These are phyloP conservation scores for Gnomoniopsis sp. DNA, from an alignment of 2,329 filamentous ascomycete genomes.

Conservation along the genomic window DNA sequence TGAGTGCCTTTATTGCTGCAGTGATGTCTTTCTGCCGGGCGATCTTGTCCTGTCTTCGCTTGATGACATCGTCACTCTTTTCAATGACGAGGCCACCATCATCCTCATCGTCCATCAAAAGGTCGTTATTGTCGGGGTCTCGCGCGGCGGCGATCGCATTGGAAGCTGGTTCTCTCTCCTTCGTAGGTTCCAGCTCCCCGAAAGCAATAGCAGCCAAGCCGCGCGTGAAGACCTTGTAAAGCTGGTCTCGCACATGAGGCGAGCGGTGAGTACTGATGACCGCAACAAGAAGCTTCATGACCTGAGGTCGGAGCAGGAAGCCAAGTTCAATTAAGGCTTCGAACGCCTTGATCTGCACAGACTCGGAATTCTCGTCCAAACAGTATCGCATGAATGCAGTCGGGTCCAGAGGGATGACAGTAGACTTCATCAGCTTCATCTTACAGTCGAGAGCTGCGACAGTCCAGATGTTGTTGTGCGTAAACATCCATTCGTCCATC, in stretches of 20 bases:
- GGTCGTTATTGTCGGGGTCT: slow-evolving; percentile 2
- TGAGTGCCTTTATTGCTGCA: slow-evolving; percentile 44
- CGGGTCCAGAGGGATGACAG: slow-evolving; percentile 52
- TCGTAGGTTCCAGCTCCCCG: slow-evolving; percentile 42
- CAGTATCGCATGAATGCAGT: slow-evolving; percentile 62
- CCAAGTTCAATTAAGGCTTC: slow-evolving; percentile 63
- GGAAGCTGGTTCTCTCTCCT: slow-evolving; percentile 3
- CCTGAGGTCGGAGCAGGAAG: slow-evolving; percentile 49
- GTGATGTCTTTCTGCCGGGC: slow-evolving; percentile 46
- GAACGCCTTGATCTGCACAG: slow-evolving; percentile 64
- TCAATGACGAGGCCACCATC: slow-evolving; percentile 46
- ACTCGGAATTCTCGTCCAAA: slow-evolving; percentile 60
- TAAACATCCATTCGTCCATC: slow-evolving; percentile 66
- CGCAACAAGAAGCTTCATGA: slow-evolving; percentile 56
- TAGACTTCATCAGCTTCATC: slow-evolving; percentile 60
- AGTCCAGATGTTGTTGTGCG: slow-evolving; percentile 66
- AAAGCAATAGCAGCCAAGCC: slow-evolving; percentile 63
- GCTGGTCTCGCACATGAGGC: slow-evolving; percentile 57
- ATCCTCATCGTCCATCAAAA: slow-evolving; percentile 23
- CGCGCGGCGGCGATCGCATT: neutral
- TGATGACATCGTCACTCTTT: slow-evolving; percentile 38
- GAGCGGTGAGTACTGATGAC: slow-evolving; percentile 60
- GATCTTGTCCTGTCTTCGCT: slow-evolving; percentile 43
- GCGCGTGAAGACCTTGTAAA: slow-evolving; percentile 56
- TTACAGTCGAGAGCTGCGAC: slow-evolving; percentile 60